Evolutionary conservation across 1,284 basidiomycete genomes (phyloP).

Genomic region (Naganishia albida): DNA sequence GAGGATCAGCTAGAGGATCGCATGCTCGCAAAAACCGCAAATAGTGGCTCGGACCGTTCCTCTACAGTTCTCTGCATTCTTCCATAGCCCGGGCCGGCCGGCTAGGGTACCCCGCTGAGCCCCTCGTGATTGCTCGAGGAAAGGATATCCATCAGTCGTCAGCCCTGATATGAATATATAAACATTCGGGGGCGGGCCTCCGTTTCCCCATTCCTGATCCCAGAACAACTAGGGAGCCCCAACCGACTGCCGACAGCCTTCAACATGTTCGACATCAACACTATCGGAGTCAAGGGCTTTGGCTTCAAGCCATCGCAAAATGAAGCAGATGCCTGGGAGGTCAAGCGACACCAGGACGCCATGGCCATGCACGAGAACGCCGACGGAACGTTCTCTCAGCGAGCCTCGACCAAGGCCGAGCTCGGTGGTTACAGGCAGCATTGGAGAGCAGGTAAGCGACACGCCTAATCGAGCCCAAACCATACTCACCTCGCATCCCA

Average conservation of each 20-base stretch:
- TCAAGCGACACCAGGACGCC: slow-evolving; percentile 31
- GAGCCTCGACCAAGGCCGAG: slow-evolving; percentile 18
- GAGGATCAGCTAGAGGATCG: too few relatives aligned
- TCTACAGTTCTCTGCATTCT: too few relatives aligned
- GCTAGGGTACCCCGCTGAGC: too few relatives aligned
- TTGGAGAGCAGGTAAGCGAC: slow-evolving; percentile 17
- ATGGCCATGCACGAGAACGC: slow-evolving; percentile 19
- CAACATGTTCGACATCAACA: slow-evolving; percentile 24
- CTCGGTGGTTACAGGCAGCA: slow-evolving; percentile 30
- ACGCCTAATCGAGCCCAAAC: background rate
- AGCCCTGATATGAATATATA: slow-evolving; percentile 12
- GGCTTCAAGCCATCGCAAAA: slow-evolving; percentile 28
- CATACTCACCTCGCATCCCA: background rate
- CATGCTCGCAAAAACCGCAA: too few relatives aligned
- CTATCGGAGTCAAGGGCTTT: slow-evolving; percentile 16
- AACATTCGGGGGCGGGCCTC: background rate
- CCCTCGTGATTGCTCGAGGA: too few relatives aligned
- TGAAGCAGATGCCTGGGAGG: slow-evolving; percentile 34
- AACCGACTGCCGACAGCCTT: slow-evolving; percentile 1
- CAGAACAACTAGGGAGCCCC: background rate
- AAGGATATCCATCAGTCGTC: slow-evolving; percentile 6
- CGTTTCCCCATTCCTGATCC: too few relatives aligned
- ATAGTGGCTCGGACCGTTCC: too few relatives aligned
- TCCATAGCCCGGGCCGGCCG: too few relatives aligned
- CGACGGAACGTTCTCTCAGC: slow-evolving; percentile 10